These are phyloP conservation scores for Adenanthera pavonina DNA, from an alignment of 306 rosid genomes.

Conservation along the genomic window DNA sequence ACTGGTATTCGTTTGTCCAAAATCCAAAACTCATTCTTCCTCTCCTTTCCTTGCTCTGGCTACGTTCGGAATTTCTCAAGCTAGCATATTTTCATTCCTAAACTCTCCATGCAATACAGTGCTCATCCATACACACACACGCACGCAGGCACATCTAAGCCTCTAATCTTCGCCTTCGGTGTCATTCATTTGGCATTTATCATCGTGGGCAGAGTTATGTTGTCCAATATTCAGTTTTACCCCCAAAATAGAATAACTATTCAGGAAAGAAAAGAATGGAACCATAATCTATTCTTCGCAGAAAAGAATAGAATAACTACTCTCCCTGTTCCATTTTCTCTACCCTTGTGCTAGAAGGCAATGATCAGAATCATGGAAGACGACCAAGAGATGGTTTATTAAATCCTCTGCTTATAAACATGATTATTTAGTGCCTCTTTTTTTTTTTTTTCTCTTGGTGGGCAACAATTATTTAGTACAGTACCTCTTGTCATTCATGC, in stretches of 20 bases:
- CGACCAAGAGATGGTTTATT: constrained; percentile 23
- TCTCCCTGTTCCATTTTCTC: neutral
- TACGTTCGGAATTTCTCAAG: neutral
- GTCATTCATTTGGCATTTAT: neutral
- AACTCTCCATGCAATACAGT: neutral
- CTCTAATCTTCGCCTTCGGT: neutral
- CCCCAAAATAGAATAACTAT: neutral
- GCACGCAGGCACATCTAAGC: too few relatives aligned
- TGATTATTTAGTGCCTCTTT: neutral
- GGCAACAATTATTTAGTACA: neutral
- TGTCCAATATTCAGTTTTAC: neutral
- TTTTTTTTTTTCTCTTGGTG: neutral
- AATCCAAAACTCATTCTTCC: neutral
- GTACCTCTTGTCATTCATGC: neutral
- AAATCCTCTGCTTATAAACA: neutral
- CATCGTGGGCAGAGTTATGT: neutral
- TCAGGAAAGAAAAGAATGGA: neutral
- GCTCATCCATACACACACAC: neutral
- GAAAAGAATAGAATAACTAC: too few relatives aligned
- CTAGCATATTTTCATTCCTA: neutral
- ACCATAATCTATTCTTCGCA: neutral
- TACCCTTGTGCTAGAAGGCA: neutral
- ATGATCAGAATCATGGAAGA: constrained; percentile 1
- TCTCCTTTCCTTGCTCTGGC: neutral
- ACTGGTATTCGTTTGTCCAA: neutral